Base-by-base conservation (phyloP, 2,329 filamentous ascomycete species). In the Stemphylium vesicarium region DNA sequence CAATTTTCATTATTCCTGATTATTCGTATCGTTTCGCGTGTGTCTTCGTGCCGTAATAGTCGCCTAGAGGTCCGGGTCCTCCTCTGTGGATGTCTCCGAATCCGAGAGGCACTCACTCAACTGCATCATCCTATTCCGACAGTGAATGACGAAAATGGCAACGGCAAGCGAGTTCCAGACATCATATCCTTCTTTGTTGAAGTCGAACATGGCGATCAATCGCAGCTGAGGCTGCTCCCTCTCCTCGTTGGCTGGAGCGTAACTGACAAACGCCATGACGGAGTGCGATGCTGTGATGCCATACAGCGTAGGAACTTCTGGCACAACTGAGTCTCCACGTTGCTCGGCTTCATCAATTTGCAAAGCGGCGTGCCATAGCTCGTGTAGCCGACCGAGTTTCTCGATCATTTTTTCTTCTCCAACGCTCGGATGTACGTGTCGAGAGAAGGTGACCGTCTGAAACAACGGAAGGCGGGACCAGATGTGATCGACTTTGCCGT, bases 141-240 rank as follows among this genome's bases (percentile, higher is more conserved):
- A 79, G 65, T 84, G 80, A 57, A 83, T 78, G 10, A 84, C 75
- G 5, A 83, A 73, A 53, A 87, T 83, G 0, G 84, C 82, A 44
- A 87, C 60, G 0, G 84, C 83, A 4, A 87, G 73, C 4, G 81
- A 78, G 63, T 85, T 85, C 85, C 85, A 88, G 2, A 86, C 83
- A 64, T 87, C 85, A 55, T 83, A 81, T 1, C 79, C 79, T 8
- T 71, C 67, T 38, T 83, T 78, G 4, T 76, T 77, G 50, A 85
- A 80, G 64, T 87, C 81, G 59, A 85, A 83, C 47, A 80, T 78
- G 4, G 78, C 80, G 44, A 86, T 78, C 10, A 77, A 77, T 10
- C 75, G 70, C 7, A 80, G 44, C 59, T 56, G 49, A 10, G 64
- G 59, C 41, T 64, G 59, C 2, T 56, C 53, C 51, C 64, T 46